A percentile compares a stretch with the other conserved stretches of the same genome.
Evolutionary conservation across 306 rosid genomes (phyloP).

Genomic region (Lathyrus sativus): DNA sequence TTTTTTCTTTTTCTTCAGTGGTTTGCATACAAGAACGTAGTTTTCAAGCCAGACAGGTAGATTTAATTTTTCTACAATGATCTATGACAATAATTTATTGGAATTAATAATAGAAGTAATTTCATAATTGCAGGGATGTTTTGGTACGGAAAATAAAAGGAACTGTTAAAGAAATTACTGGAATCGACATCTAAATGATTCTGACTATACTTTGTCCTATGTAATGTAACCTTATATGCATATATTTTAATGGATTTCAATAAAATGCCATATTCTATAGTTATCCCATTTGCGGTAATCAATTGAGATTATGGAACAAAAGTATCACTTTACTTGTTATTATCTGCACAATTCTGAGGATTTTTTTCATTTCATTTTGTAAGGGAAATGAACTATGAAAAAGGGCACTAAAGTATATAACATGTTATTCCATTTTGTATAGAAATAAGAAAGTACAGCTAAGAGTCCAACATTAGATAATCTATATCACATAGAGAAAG

Average conservation of each 20-base stretch:
- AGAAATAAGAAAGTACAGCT: too few species aligned
- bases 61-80: neutral
- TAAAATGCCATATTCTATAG: conserved; percentile 23
- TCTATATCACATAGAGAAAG: too few species aligned
- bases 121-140: conserved; percentile 65
- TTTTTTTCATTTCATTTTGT: neutral
- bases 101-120: neutral
- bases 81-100: neutral
- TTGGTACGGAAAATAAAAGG: conserved; percentile 63
- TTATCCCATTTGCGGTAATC: conserved; percentile 7
- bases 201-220: conserved; percentile 43
- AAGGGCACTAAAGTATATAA: too few species aligned
- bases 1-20: conserved; percentile 50
- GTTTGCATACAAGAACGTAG: conserved; percentile 81
- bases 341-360: neutral
- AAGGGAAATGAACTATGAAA: neutral
- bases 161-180: conserved; percentile 59
- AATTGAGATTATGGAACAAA: conserved; percentile 4
- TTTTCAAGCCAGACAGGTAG: conserved; percentile 80
- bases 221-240: conserved; percentile 44
- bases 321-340: neutral
- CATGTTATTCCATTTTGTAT: too few species aligned
- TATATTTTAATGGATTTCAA: conserved; percentile 35
- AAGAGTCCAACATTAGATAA: too few species aligned
- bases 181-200: conserved; percentile 37